Percentiles rank a stretch among this genome's conserved stretches.
Conservation (phyloP, 2,329 filamentous ascomycete genomes). For the Ophiocordyceps australis region DNA sequence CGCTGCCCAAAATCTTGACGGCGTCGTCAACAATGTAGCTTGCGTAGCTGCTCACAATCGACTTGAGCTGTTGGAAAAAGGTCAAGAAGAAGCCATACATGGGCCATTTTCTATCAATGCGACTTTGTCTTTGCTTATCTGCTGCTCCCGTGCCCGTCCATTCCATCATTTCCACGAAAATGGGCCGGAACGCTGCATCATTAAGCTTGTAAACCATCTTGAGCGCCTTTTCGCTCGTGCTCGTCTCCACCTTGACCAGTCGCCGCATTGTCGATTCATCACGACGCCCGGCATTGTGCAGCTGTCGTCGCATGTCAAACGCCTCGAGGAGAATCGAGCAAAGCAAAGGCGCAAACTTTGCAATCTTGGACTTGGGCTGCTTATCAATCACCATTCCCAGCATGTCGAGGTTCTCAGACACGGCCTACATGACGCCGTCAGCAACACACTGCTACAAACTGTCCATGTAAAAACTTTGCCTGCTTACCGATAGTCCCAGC, state of each 20-base stretch:
- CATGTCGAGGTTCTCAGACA: constrained; percentile 50
- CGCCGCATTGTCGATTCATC: constrained; percentile 23
- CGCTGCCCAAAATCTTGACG: constrained; percentile 38
- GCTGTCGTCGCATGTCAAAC: constrained; percentile 47
- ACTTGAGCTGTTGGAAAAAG: constrained; percentile 78
- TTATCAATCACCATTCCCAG: constrained; percentile 56
- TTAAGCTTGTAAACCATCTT: constrained; percentile 96
- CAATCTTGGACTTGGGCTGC: constrained; percentile 60
- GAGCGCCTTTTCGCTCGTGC: constrained; percentile 52
- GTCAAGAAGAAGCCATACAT: constrained; percentile 64
- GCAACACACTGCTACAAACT: no score
- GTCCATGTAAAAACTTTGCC: not conserved
- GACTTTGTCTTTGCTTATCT: constrained; percentile 41
- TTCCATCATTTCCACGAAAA: constrained; percentile 74
- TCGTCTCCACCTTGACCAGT: constrained; percentile 41
- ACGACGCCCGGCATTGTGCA: constrained; percentile 26
- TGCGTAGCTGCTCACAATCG: constrained; percentile 84
- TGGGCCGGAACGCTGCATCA: constrained; percentile 78
- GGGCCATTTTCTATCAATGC: constrained; percentile 47
- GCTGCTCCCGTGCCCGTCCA: constrained; percentile 49
- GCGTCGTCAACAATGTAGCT: constrained; percentile 67
- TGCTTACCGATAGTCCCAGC: constrained; percentile 42
- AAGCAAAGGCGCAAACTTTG: constrained; percentile 55
- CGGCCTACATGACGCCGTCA: constrained; percentile 30
- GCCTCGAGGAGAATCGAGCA: constrained; percentile 42